Base-by-base conservation (phyloP, 2,329 filamentous ascomycete species). In the Curvularia spicifera region DNA sequence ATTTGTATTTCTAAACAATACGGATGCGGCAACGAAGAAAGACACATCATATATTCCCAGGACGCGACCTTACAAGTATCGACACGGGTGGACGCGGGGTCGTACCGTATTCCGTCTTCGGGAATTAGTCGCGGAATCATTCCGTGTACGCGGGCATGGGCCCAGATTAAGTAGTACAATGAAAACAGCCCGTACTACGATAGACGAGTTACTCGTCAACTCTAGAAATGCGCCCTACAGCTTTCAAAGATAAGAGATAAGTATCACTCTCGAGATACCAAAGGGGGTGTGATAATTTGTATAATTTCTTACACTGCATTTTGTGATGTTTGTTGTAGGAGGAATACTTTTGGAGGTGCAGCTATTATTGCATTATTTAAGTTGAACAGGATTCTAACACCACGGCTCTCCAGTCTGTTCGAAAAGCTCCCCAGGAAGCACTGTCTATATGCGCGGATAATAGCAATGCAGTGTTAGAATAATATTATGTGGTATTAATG, bases 51-150 rank as follows among this genome's bases (percentile, higher is more conserved):
- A 53, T 13, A 18, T 18, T 13, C 29, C 26, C 10, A 39, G 18
- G 49, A 49, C 15, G 28, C n/a, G 15, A 33, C n/a, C 13, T 48
- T 40, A 15, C 40, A 39, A 43, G 12, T 37, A 57, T 20, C 22
- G 35, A 45, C 29, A 50, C 54, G 49, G 43, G 26, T 22, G 49
- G 43, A 35, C 54, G 54, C 35, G 54, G 54, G 54, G 54, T 47
- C 10, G 13, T 7, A 31, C 13, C 9, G 20, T 28, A 31, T 57
- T 53, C 54, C 54, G 43, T 26, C 26, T 47, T 48, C 24, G 37
- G 49, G 29, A 48, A 22, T 37, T 37, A 12, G 22, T 12, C 13
- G 54, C 54, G 54, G 54, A 53, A 53, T 12, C 9, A 9, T 57
- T 57, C 54, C 54, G 54, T 48, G 22, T 24, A 26, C 35, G 15